These are phyloP conservation scores for Boletus insuetus DNA, from an alignment of 768 basidiomycete genomes.

Conservation along the genomic window DNA sequence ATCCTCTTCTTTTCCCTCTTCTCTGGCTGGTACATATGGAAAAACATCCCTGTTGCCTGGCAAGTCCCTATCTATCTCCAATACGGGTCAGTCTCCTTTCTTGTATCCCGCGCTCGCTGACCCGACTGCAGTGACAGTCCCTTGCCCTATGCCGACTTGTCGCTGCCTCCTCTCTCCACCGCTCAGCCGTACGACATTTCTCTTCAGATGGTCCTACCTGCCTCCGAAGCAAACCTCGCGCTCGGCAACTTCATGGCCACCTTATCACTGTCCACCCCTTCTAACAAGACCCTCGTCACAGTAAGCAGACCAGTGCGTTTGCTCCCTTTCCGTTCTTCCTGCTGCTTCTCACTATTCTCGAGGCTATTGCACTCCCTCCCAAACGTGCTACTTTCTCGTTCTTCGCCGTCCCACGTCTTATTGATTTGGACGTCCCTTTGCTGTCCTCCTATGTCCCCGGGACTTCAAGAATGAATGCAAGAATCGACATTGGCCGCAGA, in stretches of 20 bases:
- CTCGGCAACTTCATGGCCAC: constrained; percentile 86
- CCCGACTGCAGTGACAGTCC: constrained; percentile 51
- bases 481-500: constrained; percentile 67
- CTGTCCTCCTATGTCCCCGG: constrained; percentile 52
- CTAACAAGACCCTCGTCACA: constrained; percentile 60
- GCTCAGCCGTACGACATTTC: constrained; percentile 76
- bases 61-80: constrained; percentile 65
- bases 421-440: constrained; percentile 54
- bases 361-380: constrained; percentile 60
- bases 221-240: constrained; percentile 61
- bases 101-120: background rate
- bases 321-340: background rate
- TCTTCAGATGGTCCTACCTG: constrained; percentile 62
- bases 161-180: constrained; percentile 49
- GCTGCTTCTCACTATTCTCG: constrained; percentile 10
- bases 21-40: constrained; percentile 77
- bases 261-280: constrained; percentile 53
- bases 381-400: constrained; percentile 33
- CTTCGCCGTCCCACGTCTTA: constrained; percentile 38
- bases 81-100: constrained; percentile 61
- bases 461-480: constrained; percentile 49
- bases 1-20: constrained; percentile 56
- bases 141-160: constrained; percentile 59
- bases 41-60: constrained; percentile 68
- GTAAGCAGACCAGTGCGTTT: constrained; percentile 64